These are phyloP conservation scores for Fusarium oligoseptatum DNA, from an alignment of 2,329 filamentous ascomycete genomes.

Conservation along the genomic window DNA sequence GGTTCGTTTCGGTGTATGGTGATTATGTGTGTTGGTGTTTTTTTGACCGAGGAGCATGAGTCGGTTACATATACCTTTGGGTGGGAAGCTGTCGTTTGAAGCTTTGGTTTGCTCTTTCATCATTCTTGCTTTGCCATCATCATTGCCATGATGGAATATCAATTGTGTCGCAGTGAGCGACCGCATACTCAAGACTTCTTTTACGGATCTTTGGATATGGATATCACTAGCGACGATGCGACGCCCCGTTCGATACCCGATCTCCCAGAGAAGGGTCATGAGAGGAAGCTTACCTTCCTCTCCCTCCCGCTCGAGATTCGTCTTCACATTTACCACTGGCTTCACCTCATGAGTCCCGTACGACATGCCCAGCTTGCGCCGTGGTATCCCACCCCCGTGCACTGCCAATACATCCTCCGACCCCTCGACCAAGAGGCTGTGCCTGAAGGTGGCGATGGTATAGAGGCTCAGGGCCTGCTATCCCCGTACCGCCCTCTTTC, in stretches of 20 bases:
- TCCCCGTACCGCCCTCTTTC: slow-evolving; percentile 54
- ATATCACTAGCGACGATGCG: slow-evolving; percentile 11
- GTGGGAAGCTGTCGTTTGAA: slow-evolving; percentile 3
- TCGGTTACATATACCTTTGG: slow-evolving; percentile 24
- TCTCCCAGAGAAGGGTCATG: background rate
- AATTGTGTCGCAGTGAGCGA: slow-evolving; percentile 29
- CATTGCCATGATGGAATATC: slow-evolving; percentile 21
- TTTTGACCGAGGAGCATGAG: slow-evolving; percentile 4
- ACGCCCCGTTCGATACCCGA: slow-evolving; percentile 19
- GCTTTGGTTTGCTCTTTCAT: background rate
- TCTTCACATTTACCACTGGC: slow-evolving; percentile 60
- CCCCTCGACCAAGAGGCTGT: slow-evolving; percentile 16
- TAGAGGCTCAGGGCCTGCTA: slow-evolving; percentile 35
- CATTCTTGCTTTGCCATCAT: background rate
- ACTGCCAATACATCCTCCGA: slow-evolving; percentile 50
- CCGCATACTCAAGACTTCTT: background rate
- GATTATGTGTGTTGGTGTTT: slow-evolving; percentile 12
- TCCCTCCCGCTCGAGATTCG: slow-evolving; percentile 60
- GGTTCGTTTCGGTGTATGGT: background rate
- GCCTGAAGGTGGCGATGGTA: background rate
- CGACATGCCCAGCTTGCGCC: slow-evolving; percentile 55
- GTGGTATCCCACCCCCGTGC: slow-evolving; percentile 54
- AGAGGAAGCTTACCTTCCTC: slow-evolving; percentile 40
- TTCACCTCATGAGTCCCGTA: slow-evolving; percentile 55
- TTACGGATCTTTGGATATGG: slow-evolving; percentile 12